These are phyloP conservation scores for Barnettozyma populi DNA, from an alignment of 805 yeast species.

Conservation along the genomic window DNA sequence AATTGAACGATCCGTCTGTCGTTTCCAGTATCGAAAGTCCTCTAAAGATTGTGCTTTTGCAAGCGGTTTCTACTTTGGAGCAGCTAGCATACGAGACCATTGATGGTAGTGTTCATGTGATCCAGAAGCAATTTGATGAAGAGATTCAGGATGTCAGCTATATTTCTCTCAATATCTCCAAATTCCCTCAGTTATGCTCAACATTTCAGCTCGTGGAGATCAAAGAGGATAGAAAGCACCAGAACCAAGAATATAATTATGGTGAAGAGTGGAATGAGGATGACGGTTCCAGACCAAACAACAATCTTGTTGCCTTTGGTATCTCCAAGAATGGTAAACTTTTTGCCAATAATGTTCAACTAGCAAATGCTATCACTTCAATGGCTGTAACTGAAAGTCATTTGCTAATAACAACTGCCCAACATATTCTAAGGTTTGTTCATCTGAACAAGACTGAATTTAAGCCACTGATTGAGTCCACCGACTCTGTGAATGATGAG, in stretches of 20 bases:
- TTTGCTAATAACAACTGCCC: constrained; percentile 81
- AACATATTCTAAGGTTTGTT: constrained; percentile 73
- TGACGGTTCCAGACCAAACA: constrained; percentile 9
- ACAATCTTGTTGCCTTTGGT: constrained; percentile 52
- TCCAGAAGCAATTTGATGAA: constrained; percentile 22
- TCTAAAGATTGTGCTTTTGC: constrained; percentile 50
- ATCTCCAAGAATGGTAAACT: constrained; percentile 71
- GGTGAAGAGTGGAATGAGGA: constrained; percentile 5
- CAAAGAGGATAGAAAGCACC: constrained; percentile 22
- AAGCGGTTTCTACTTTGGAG: constrained; percentile 48
- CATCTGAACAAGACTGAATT: constrained; percentile 49
- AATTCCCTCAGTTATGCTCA: constrained; percentile 67
- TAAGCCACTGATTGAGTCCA: constrained; percentile 35
- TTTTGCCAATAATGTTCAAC: constrained; percentile 51
- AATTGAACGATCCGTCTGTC: constrained; percentile 36
- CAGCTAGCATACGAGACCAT: constrained; percentile 53
- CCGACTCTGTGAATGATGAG: constrained; percentile 53
- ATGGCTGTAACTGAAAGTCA: constrained; percentile 65
- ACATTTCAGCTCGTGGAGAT: constrained; percentile 44
- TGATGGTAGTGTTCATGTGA: constrained; percentile 50
- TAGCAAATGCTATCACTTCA: constrained; percentile 79
- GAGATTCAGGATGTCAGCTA: constrained; percentile 26
- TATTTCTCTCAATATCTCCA: constrained; percentile 32
- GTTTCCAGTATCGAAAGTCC: constrained; percentile 37
- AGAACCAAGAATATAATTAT: constrained; percentile 11